Evolutionary conservation across 2,329 filamentous ascomycete species (phyloP), one percentile per base, ranked within the genome.

Genomic region (Nectriaceae sp.): DNA sequence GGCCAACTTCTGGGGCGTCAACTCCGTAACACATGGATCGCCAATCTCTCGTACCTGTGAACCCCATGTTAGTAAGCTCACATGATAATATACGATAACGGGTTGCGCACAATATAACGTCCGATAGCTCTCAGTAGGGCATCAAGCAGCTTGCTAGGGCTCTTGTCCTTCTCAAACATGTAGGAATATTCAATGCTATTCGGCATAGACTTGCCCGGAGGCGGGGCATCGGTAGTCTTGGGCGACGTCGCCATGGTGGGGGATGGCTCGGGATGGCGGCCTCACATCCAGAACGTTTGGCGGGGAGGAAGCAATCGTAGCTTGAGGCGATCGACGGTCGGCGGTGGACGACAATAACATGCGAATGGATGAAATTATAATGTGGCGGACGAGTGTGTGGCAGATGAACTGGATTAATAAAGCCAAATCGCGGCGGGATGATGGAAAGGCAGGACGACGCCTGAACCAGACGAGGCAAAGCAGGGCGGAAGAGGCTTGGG

Each of bases 1-100:
- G n/a, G 88, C 85, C 36, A 93, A 73, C 64, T 91, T 90, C 44
- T 77, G 71, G 0, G 88, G 87, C 5, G 80, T 88, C 31, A 88
- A 68, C 42, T 74, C 67, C 35, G 68, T 69, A 19, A 77, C 72
- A 21, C 74, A 73, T 57, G 71, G 78, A 65, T 87, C 82, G 47
- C 83, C 83, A 50, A 88, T 71, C 42, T 84, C 71, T 40, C 72
- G 67, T 41, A 76, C 75, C 85, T 88, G 39, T 43, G 39, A 39
- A 42, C 33, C 21, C 37, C 42, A 35, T 39, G 53, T 64, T 47
- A 61, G 60, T 43, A 35, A 18, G 16, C 11, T 10, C 16, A 29
- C 19, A 42, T 40, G 6, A n/a, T n/a, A n/a, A n/a, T n/a, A n/a
- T n/a, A n/a, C n/a, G n/a, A n/a, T n/a, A n/a, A n/a, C n/a, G 24